Base-by-base conservation (phyloP, 139 green algal genomes). In the Spirogloea muscicola region DNA sequence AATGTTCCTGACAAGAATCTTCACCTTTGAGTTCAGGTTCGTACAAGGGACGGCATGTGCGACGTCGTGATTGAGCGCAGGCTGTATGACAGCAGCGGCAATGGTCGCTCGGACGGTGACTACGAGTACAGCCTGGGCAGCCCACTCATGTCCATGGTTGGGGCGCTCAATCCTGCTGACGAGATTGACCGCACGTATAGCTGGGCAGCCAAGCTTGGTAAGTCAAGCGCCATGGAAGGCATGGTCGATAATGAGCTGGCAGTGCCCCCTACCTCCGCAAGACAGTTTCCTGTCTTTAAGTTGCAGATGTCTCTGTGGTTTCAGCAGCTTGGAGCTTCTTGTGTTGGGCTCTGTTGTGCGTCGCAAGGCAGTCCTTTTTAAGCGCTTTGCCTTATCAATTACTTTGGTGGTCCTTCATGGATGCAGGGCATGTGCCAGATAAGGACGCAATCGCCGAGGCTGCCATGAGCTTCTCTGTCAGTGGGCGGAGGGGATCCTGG, bases 51-150 rank as follows among this genome's bases (percentile, higher is more conserved):
- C 48, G 55, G 55, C 21, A 40, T 33, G 13, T 77, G 49, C 37
- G 34, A 77, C 1, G 69, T 77, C 33, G 37, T 70, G 29, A 40
- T 77, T 6, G 69, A 77, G 21, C 51, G 69, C 3, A 39, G 51
- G 55, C 57, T 70, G 27, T 77, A 77, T 39, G 69, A 77, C 69
- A 72, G 69, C 69, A 57, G 58, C n/a, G 69, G 69, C 59, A 77
- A 31, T 7, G 65, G 65, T 9, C 49, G 65, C 21, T 27, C 41
- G n/a, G 65, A 74, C 21, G 39, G 41, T 21, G 65, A 27, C 44
- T 68, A 46, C 29, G 65, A 74, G n/a, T 74, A 36, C n/a, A 74
- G 27, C 37, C n/a, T 38, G 18, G 65, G 65, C 25, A 34, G 57
- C 25, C 31, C 57, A 0, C 13, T 18, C 25, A 38, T 29, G 57